Conservation (phyloP, 305 asterid genomes). For the Vinca major region DNA sequence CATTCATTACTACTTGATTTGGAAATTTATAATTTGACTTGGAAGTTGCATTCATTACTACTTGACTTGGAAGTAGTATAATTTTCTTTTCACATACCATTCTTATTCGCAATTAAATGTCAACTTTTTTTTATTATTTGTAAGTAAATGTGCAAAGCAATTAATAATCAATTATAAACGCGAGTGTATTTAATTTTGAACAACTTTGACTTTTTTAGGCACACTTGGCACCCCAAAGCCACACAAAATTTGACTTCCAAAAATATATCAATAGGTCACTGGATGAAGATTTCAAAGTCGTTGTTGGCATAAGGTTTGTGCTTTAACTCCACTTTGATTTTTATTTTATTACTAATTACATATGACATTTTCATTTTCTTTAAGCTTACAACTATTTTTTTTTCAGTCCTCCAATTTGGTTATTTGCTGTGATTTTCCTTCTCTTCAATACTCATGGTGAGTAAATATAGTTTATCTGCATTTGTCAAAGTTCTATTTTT, state of each 20-base stretch:
- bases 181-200: neutral
- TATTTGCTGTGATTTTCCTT: constrained; percentile 63
- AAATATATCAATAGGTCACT: constrained; percentile 58
- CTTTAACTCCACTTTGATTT: neutral
- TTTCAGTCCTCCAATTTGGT: constrained; percentile 84
- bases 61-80: too few species aligned
- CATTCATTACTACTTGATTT: too few species aligned
- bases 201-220: constrained; percentile 34
- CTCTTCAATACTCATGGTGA: constrained; percentile 90
- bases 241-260: constrained; percentile 52
- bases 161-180: too few species aligned
- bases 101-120: too few species aligned
- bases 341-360: neutral
- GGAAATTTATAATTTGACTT: too few species aligned
- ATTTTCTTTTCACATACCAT: neutral
- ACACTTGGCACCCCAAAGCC: constrained; percentile 75
- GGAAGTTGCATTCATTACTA: too few species aligned
- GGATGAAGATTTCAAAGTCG: constrained; percentile 72
- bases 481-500: neutral
- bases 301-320: constrained; percentile 61
- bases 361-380: neutral
- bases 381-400: neutral
- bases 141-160: too few species aligned
- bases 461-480: constrained; percentile 6
- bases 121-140: too few species aligned